These are phyloP conservation scores for Bromus sterilis DNA, from an alignment of 176 grass and related monocot species.

Conservation along the genomic window DNA sequence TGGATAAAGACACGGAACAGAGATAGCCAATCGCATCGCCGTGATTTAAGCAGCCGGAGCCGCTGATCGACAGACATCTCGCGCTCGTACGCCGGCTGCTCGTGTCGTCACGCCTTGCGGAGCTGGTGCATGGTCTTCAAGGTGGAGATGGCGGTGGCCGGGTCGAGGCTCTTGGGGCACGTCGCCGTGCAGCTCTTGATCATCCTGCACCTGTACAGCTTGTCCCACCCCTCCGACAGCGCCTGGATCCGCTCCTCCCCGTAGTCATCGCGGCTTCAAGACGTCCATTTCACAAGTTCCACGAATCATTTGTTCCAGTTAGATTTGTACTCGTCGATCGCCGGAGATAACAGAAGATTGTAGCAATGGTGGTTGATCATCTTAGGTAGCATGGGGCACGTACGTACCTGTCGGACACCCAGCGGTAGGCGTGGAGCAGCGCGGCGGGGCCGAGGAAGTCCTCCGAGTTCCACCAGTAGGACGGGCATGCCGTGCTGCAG, in stretches of 20 bases:
- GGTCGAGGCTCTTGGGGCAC: constrained; percentile 78
- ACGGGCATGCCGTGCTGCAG: constrained; percentile 68
- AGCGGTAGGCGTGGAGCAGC: constrained; percentile 54
- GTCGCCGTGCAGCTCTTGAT: constrained; percentile 74
- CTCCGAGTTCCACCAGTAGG: constrained; percentile 85
- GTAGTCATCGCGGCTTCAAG: constrained; percentile 46
- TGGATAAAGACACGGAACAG: neutral
- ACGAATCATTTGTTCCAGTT: neutral
- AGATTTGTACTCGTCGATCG: neutral
- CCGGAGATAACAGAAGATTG: too few species aligned
- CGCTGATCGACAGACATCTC: neutral
- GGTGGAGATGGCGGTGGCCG: constrained; percentile 45
- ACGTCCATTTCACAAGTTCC: neutral
- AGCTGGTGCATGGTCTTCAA: constrained; percentile 51
- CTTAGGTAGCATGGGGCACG: too few species aligned
- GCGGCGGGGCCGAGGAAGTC: constrained; percentile 56
- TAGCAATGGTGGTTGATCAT: too few species aligned
- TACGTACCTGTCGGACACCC: constrained; percentile 47
- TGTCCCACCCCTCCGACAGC: constrained; percentile 55
- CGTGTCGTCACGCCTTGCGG: neutral
- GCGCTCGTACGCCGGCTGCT: neutral
- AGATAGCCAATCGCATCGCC: neutral
- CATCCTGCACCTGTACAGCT: constrained; percentile 60
- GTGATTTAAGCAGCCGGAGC: neutral
- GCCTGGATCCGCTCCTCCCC: constrained; percentile 44